phyloP scores from a whole-genome alignment of 768 basidiomycete genomes.

The Agrocybe praecox region DNA sequence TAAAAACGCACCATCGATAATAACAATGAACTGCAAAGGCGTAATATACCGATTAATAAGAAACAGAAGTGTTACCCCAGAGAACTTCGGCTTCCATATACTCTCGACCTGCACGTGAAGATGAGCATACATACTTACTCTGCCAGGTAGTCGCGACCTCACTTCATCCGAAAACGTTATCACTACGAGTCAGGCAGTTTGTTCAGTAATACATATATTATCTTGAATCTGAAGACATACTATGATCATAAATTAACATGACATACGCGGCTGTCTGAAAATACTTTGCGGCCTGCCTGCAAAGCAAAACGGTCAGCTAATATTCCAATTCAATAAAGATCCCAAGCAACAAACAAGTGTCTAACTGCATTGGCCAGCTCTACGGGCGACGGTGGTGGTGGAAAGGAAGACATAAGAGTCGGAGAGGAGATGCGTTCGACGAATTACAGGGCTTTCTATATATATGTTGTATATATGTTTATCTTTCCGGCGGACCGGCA shows the following conservation, averaged over 20 bases:
- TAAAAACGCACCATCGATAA: constrained; percentile 12
- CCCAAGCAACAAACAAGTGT: too few species aligned
- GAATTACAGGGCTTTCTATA: too few species aligned
- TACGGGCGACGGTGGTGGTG: too few species aligned
- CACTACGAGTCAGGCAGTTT: not conserved
- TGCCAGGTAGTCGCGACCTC: too few species aligned
- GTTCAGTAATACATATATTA: not conserved
- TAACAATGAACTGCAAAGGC: constrained; percentile 25
- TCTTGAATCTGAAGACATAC: constrained; percentile 8
- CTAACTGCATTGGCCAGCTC: too few species aligned
- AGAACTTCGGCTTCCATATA: constrained; percentile 27
- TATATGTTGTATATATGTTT: too few species aligned
- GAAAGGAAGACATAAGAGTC: too few species aligned
- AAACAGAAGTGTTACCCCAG: constrained; percentile 27
- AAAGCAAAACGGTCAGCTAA: not conserved
- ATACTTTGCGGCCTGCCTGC: constrained; percentile 17
- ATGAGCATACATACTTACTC: not conserved
- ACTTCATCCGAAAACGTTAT: not conserved
- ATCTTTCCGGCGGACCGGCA: too few species aligned
- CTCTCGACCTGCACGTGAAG: constrained; percentile 22
- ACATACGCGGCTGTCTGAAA: constrained; percentile 20
- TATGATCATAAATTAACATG: constrained; percentile 20
- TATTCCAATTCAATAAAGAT: not conserved
- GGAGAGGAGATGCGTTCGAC: too few species aligned
- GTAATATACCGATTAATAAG: constrained; percentile 31